phyloP scores from a whole-genome alignment of 768 basidiomycete genomes.

The Roridomyces roridus region DNA sequence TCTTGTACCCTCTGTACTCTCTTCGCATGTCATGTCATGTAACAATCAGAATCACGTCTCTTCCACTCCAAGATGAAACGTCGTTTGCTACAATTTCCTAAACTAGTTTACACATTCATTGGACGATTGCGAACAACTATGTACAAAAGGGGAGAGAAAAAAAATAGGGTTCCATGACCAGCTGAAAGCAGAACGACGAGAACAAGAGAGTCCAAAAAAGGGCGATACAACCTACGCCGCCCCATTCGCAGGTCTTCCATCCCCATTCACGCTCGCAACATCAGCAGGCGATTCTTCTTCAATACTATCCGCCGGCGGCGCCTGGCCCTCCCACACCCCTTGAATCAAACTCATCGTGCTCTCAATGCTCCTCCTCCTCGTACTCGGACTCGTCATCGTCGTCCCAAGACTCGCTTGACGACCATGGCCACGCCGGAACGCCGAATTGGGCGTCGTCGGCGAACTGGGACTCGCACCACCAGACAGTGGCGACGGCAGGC shows the following conservation, averaged over 20 bases:
- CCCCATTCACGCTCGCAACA: constrained; percentile 19
- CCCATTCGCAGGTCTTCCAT: constrained; percentile 22
- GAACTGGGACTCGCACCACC: constrained; percentile 9
- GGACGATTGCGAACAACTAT: too few relatives aligned
- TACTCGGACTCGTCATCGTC: constrained; percentile 95
- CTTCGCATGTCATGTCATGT: too few relatives aligned
- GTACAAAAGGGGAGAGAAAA: too few relatives aligned
- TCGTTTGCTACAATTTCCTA: too few relatives aligned
- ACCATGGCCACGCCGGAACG: constrained; percentile 75
- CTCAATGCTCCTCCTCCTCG: constrained; percentile 88
- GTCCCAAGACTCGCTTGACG: constrained; percentile 89
- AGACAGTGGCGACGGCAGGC: background rate
- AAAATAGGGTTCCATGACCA: too few relatives aligned
- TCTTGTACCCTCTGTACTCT: too few relatives aligned
- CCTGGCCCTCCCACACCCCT: constrained; percentile 84
- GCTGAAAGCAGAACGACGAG: too few relatives aligned
- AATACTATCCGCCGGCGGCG: constrained; percentile 20
- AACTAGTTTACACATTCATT: too few relatives aligned
- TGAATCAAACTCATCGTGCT: constrained; percentile 95
- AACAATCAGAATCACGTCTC: too few relatives aligned
- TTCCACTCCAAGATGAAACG: too few relatives aligned
- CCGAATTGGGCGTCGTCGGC: constrained; percentile 24
- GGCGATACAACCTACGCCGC: too few relatives aligned
- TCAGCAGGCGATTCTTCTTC: background rate
- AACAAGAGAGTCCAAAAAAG: too few relatives aligned